A percentile compares a stretch with the other conserved stretches of the same genome.
These are phyloP conservation scores for Fraxinus baroniana DNA, from an alignment of 305 asterid genomes.

Conservation along the genomic window DNA sequence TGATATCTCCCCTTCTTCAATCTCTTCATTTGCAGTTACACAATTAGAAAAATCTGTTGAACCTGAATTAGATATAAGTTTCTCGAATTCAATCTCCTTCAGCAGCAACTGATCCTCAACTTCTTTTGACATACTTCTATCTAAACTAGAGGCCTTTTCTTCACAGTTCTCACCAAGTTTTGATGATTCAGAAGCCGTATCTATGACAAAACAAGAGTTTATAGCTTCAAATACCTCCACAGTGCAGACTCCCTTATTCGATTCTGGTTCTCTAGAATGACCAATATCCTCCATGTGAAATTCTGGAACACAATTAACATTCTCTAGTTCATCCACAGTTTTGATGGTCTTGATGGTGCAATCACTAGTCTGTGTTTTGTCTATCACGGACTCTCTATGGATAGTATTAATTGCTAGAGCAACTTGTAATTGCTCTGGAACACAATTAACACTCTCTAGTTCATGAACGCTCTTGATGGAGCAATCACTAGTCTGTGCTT, in stretches of 20 bases:
- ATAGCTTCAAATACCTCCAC: conserved; percentile 44
- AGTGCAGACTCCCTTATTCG: conserved; percentile 30
- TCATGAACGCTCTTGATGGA: too few relatives aligned
- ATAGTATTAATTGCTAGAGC: too few relatives aligned
- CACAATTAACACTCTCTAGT: too few relatives aligned
- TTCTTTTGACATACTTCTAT: conserved; percentile 31
- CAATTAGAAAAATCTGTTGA: conserved; percentile 28
- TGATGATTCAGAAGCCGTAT: conserved; percentile 38
- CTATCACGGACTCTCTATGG: too few relatives aligned
- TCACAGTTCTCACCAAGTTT: conserved; percentile 27
- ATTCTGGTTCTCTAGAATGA: conserved; percentile 26
- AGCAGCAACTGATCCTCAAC: conserved; percentile 51
- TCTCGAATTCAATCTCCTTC: conserved; percentile 73
- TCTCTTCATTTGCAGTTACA: conserved; percentile 43
- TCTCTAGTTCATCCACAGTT: conserved; percentile 25
- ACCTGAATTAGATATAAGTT: conserved; percentile 46
- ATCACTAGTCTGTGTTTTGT: too few relatives aligned
- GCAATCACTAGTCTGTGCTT: too few relatives aligned
- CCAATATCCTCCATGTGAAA: conserved; percentile 34
- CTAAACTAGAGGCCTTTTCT: conserved; percentile 29
- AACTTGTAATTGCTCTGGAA: too few relatives aligned
- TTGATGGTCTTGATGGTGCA: too few relatives aligned
- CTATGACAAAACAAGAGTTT: conserved; percentile 42
- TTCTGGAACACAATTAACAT: conserved; percentile 24
- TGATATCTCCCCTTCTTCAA: conserved; percentile 82